phyloP scores from a whole-genome alignment of 225 moss, liverwort and hornwort genomes.

The Polytrichum formosum region DNA sequence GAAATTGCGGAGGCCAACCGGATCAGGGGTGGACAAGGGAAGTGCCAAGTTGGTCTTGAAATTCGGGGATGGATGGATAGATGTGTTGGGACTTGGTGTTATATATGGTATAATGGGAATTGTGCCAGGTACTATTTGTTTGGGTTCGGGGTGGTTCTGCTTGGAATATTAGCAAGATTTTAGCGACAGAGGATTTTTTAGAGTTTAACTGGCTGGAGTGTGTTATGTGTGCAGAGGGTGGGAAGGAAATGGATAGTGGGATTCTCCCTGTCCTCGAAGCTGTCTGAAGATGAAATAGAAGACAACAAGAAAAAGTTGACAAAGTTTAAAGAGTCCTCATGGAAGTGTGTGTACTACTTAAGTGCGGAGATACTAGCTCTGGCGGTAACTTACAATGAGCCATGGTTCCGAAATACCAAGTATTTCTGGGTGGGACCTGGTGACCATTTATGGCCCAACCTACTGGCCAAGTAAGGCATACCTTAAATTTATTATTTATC shows the following conservation, averaged over 20 bases:
- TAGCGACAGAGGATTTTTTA: not conserved
- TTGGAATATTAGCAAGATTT: not conserved
- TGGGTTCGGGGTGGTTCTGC: slow-evolving; percentile 4
- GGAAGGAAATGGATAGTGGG: slow-evolving; percentile 52
- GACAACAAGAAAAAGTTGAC: slow-evolving; percentile 43
- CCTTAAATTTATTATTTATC: too few species aligned
- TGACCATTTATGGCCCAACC: slow-evolving; percentile 69
- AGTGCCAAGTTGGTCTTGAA: not conserved
- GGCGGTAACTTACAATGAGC: slow-evolving; percentile 58
- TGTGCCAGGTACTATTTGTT: not conserved
- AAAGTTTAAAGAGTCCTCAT: slow-evolving; percentile 85
- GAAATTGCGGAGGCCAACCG: too few species aligned
- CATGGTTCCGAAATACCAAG: slow-evolving; percentile 59
- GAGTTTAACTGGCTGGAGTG: not conserved
- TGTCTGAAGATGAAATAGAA: slow-evolving; percentile 31
- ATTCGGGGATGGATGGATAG: not conserved
- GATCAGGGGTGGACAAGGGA: too few species aligned
- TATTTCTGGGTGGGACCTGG: slow-evolving; percentile 80
- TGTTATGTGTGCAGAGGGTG: slow-evolving; percentile 35
- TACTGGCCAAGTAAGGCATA: slow-evolving; percentile 34
- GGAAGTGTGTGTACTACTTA: slow-evolving; percentile 73
- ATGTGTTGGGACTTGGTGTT: not conserved
- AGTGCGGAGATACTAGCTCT: slow-evolving; percentile 68
- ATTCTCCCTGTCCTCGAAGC: slow-evolving; percentile 16
- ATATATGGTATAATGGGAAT: not conserved